Evolutionary conservation across 2,329 filamentous ascomycete genomes (phyloP).

Genomic region (Pseudocercospora cruenta): DNA sequence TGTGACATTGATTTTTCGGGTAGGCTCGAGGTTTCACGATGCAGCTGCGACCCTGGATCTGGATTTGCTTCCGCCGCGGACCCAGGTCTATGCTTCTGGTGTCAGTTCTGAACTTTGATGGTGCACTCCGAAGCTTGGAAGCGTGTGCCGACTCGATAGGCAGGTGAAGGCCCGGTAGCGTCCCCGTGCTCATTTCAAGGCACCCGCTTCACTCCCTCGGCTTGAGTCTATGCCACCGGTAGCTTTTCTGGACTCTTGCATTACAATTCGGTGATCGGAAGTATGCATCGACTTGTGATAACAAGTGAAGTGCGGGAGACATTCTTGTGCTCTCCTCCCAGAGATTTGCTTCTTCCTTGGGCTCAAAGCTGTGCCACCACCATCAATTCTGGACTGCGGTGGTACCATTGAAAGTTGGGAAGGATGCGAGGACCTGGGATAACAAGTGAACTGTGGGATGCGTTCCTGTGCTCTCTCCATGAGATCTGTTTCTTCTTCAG

Average conservation of each 20-base stretch:
- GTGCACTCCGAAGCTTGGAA: no score
- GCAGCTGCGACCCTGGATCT: no score
- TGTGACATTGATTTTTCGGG: background rate
- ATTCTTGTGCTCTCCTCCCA: background rate
- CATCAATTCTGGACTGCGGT: background rate
- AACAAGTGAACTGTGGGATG: background rate
- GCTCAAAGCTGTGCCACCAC: background rate
- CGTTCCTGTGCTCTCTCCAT: background rate
- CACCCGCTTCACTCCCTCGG: no score
- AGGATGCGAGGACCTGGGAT: background rate
- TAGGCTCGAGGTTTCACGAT: background rate
- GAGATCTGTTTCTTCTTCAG: background rate
- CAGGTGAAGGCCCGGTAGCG: background rate
- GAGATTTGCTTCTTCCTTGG: background rate
- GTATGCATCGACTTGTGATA: background rate
- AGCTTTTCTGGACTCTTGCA: background rate
- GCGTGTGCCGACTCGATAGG: no score
- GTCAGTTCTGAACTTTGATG: background rate
- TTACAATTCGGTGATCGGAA: background rate
- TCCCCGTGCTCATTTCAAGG: no score
- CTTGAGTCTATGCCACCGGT: no score
- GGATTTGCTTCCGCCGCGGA: background rate
- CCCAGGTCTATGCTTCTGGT: background rate
- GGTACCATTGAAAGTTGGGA: no score
- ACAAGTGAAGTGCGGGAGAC: background rate